A percentile compares a stretch with the other conserved stretches of the same genome.
phyloP scores from a whole-genome alignment of 305 asterid genomes.

The Salvia sclarea region DNA sequence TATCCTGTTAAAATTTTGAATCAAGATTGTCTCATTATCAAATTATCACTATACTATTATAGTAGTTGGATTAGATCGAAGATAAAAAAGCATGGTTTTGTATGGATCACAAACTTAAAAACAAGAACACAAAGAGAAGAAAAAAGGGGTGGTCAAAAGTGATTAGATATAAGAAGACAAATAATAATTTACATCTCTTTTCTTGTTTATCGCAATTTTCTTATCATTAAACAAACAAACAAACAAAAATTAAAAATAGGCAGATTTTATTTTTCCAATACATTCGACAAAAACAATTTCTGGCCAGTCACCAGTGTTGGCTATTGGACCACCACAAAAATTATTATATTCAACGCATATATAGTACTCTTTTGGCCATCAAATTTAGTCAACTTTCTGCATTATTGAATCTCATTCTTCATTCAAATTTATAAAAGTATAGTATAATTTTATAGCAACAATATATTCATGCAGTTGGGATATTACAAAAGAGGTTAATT shows the following conservation, averaged over 20 bases:
- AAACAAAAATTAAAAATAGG: not conserved
- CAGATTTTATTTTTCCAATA: not conserved
- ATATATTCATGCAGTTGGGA: too few relatives aligned
- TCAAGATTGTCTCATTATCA: not conserved
- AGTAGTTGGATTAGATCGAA: not conserved
- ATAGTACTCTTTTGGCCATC: not conserved
- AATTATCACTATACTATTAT: not conserved
- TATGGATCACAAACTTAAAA: not conserved
- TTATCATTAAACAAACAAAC: not conserved
- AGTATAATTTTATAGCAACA: not conserved
- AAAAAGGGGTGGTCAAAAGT: not conserved
- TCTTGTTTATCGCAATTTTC: not conserved
- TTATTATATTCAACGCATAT: constrained; percentile 1
- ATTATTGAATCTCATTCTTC: not conserved
- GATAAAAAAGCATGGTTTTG: not conserved
- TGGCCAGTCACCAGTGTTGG: not conserved
- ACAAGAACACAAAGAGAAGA: not conserved
- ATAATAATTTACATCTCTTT: not conserved
- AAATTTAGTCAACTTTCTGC: not conserved
- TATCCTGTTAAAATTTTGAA: not conserved
- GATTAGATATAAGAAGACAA: not conserved
- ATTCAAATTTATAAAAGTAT: not conserved
- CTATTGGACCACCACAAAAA: constrained; percentile 20
- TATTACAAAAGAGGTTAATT: too few relatives aligned
- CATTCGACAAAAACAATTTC: constrained; percentile 14